Percentiles rank a stretch among this genome's conserved stretches.
phyloP scores from a whole-genome alignment of 345 rosid genomes.

The Lagerstroemia speciosa region DNA sequence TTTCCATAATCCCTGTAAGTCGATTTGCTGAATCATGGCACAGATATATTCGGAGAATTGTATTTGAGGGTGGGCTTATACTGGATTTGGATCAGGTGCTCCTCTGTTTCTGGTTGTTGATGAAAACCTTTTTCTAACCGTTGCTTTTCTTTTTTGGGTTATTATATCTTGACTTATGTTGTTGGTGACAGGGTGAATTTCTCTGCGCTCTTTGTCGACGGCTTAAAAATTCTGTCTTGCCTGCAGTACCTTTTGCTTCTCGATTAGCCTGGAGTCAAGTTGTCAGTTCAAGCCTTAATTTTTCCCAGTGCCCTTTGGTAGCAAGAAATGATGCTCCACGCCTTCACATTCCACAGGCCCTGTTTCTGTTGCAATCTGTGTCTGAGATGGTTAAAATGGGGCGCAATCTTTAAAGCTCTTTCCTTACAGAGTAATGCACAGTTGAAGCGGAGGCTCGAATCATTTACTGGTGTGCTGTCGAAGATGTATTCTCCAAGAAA shows the following conservation, averaged over 20 bases:
- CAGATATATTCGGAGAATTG: constrained; percentile 62
- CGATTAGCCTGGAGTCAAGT: constrained; percentile 41
- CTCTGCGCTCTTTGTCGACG: constrained; percentile 94
- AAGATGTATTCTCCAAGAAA: constrained; percentile 41
- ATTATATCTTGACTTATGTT: constrained; percentile 10
- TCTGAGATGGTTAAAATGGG: constrained; percentile 45
- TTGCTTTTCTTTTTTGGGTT: neutral
- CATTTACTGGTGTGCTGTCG: constrained; percentile 38
- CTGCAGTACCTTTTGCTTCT: constrained; percentile 44
- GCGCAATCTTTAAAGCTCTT: constrained; percentile 31
- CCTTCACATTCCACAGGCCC: constrained; percentile 46
- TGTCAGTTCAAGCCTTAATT: constrained; percentile 21
- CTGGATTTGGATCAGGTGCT: constrained; percentile 72
- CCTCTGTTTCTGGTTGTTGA: neutral
- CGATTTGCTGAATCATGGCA: constrained; percentile 2
- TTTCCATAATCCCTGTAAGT: neutral
- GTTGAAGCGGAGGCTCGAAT: constrained; percentile 38
- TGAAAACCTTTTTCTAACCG: neutral
- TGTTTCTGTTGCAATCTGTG: constrained; percentile 52
- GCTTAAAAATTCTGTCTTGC: constrained; percentile 74
- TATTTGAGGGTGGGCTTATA: constrained; percentile 85
- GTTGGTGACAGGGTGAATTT: constrained; percentile 72
- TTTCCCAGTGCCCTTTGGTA: constrained; percentile 13
- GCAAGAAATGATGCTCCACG: constrained; percentile 22
- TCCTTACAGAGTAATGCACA: constrained; percentile 34